Evolutionary conservation across 108 stramenopile species (phyloP), one percentile per base, ranked within the genome.

Genomic region (Skeletonema tropicum): DNA sequence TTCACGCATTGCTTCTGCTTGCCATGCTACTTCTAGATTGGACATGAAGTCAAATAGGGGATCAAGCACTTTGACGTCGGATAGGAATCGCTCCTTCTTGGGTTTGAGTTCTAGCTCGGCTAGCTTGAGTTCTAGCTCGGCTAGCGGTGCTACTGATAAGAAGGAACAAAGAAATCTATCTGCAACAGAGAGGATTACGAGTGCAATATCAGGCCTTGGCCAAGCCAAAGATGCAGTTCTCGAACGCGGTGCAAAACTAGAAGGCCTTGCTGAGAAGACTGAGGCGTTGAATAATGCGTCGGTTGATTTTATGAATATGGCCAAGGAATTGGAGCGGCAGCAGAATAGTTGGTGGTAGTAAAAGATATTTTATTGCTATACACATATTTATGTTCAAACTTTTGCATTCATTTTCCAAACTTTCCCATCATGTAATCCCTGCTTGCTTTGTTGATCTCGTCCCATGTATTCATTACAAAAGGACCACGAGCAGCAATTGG

Each of bases 381-480:
- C 23, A 55, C 49, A 55, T 9, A 12, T 1, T 12, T 3, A 2
- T 1, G 11, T 39, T 55, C 8, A 25, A 55, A 35, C 7, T 9
- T 5, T 9, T 0, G 2, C 0, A 25, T 32, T 79, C 32, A 81
- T 60, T 62, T 65, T 19, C 80, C 80, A 60, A 81, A 81, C 35
- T 81, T 84, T 57, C 92, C 92, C 63, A 52, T 76, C 38, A 83
- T 80, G 81, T 84, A 98, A 79, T 98, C 97, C 45, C 41, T 59
- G 57, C 87, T 90, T 25, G 97, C 95, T 74, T 96, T 72, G 15
- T 68, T 46, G 25, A 98, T 88, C 72, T 97, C 95, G 25, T 95
- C 83, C 23, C 74, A 71, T 1, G 94, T 95, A 73, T 94, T 95
- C 97, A 98, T 98, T 23, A 98, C 97, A 80, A 98, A 98, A 1